phyloP scores from a whole-genome alignment of 192 early-diverging fungal genomes.

The Backusella macrospora region DNA sequence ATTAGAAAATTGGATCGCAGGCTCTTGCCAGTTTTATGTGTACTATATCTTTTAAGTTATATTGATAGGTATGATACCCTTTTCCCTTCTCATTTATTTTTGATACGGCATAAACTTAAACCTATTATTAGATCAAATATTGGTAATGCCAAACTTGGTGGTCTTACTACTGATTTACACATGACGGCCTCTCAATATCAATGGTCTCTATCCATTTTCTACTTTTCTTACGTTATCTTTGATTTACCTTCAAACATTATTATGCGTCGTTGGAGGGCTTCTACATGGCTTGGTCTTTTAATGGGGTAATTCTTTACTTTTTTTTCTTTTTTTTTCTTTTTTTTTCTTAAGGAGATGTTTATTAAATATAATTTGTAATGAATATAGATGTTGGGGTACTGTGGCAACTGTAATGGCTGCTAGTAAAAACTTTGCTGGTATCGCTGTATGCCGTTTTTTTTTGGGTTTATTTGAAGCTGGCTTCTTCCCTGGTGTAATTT shows the following conservation, averaged over 20 bases:
- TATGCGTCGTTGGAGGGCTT: constrained; percentile 42
- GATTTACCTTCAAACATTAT: constrained; percentile 74
- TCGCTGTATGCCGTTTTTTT: constrained; percentile 55
- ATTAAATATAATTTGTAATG: too few relatives aligned
- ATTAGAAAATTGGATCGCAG: constrained; percentile 22
- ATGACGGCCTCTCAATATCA: constrained; percentile 51
- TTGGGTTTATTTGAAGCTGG: constrained; percentile 56
- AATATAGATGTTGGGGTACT: constrained; percentile 56
- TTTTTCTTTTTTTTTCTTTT: background rate
- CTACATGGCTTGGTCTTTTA: constrained; percentile 21
- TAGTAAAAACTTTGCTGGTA: constrained; percentile 37
- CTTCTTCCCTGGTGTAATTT: constrained; percentile 55
- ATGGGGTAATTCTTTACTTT: constrained; percentile 19
- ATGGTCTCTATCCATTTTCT: constrained; percentile 69
- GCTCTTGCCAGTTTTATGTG: constrained; percentile 21
- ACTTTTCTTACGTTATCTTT: constrained; percentile 65
- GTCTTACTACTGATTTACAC: constrained; percentile 43
- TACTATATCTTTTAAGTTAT: constrained; percentile 30
- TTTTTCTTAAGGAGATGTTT: too few relatives aligned
- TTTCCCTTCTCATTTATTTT: background rate
- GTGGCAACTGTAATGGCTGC: constrained; percentile 54
- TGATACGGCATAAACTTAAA: background rate
- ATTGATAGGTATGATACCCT: background rate
- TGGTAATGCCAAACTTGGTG: constrained; percentile 61
- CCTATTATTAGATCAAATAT: constrained; percentile 25